These are phyloP conservation scores for Vanilla planifolia DNA, from an alignment of 106 monocot species.

Conservation along the genomic window DNA sequence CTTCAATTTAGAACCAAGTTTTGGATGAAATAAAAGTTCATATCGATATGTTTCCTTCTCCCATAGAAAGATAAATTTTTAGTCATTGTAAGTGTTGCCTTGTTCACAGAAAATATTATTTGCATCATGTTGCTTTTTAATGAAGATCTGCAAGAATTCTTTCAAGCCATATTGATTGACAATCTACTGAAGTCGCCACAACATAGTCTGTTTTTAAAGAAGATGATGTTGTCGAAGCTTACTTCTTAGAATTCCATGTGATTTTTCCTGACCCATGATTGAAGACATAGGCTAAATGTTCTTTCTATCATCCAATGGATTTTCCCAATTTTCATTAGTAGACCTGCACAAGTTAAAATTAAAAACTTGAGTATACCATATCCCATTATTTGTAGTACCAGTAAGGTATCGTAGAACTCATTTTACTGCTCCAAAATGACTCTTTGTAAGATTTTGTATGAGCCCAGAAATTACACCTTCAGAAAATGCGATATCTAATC, in stretches of 20 bases:
- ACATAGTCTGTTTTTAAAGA: background rate
- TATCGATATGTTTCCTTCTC: slow-evolving; percentile 5
- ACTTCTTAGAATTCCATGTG: background rate
- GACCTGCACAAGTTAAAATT: background rate
- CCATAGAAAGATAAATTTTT: slow-evolving; percentile 5
- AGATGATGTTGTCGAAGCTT: background rate
- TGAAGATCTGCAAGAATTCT: slow-evolving; percentile 3
- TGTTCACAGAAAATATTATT: slow-evolving; percentile 6
- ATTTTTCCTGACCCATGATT: too few relatives aligned
- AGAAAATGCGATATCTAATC: slow-evolving; percentile 13
- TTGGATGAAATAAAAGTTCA: slow-evolving; percentile 5
- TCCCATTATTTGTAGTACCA: background rate
- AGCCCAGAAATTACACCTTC: slow-evolving; percentile 13
- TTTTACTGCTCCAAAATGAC: slow-evolving; percentile 13
- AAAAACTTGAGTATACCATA: background rate
- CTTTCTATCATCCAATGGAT: too few relatives aligned
- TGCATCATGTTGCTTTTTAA: background rate
- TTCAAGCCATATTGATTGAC: slow-evolving; percentile 1
- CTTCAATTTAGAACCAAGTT: background rate
- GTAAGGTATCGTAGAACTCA: slow-evolving; percentile 5
- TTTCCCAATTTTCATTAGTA: background rate
- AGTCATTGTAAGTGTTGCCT: background rate
- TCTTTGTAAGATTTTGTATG: slow-evolving; percentile 1
- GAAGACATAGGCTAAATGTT: too few relatives aligned
- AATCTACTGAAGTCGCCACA: background rate